Conservation (phyloP, 2,329 filamentous ascomycete species). For the Alternaria sp. region DNA sequence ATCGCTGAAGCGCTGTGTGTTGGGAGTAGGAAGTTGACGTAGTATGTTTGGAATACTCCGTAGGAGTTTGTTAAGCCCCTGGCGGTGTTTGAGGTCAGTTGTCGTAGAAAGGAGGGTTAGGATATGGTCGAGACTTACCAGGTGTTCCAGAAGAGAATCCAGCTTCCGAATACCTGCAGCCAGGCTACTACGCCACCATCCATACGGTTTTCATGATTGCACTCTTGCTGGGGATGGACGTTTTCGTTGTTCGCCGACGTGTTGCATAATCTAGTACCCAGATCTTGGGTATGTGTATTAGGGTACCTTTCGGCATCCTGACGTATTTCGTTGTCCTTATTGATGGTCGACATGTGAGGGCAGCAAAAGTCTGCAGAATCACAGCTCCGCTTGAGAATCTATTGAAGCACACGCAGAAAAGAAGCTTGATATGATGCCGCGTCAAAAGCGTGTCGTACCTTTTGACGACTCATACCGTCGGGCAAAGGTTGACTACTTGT, state of each 20-base stretch:
- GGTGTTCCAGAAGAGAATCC: background rate
- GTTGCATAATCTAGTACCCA: background rate
- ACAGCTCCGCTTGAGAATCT: background rate
- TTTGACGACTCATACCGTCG: background rate
- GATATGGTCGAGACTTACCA: background rate
- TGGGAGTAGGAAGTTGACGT: background rate
- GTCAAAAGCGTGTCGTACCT: no score
- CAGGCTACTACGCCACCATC: background rate
- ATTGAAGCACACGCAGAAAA: background rate
- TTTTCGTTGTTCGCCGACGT: background rate
- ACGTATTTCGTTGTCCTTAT: background rate
- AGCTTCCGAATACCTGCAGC: background rate
- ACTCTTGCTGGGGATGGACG: background rate
- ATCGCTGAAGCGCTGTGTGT: background rate
- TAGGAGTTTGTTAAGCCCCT: background rate
- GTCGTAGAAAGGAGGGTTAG: background rate
- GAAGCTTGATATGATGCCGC: background rate
- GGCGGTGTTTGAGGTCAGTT: background rate
- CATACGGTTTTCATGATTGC: background rate
- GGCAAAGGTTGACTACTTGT: background rate
- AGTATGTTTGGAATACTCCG: background rate
- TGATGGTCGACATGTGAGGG: background rate
- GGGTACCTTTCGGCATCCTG: background rate
- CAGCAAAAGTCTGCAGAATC: fast-evolving
- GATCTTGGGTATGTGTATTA: background rate